phyloP scores from a whole-genome alignment of 176 grass and related monocot genomes.

The Aegilops longissima region DNA sequence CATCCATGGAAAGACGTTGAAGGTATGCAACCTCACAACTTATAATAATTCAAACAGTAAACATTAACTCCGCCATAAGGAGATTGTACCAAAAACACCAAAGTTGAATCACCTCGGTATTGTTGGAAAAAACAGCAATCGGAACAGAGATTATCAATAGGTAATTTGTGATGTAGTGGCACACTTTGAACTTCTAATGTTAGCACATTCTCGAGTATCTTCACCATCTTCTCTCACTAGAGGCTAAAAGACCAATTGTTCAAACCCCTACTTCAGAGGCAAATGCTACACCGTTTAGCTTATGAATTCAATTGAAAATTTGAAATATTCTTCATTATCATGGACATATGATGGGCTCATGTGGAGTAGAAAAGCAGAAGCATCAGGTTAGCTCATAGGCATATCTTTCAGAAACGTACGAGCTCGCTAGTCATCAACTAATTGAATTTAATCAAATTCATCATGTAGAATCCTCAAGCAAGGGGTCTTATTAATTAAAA shows the following conservation, averaged over 20 bases:
- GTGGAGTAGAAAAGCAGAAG: not conserved
- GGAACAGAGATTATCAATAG: not conserved
- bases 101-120: not conserved
- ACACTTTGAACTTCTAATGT: not conserved
- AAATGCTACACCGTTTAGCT: not conserved
- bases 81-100: not conserved
- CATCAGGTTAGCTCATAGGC: not conserved
- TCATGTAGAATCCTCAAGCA: not conserved
- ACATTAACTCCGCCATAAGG: not conserved
- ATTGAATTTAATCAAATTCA: not conserved
- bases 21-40: not conserved
- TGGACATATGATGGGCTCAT: not conserved
- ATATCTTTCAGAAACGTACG: not conserved
- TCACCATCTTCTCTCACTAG: not conserved
- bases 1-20: not conserved
- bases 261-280: not conserved
- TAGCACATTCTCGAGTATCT: not conserved
- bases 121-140: not conserved
- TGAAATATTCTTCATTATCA: not conserved
- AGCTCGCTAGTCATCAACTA: not conserved
- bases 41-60: not conserved
- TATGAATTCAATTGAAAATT: not conserved
- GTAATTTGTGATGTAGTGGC: not conserved
- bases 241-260: not conserved
- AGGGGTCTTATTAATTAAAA: not conserved